Evolutionary conservation across 2,329 filamentous ascomycete genomes (phyloP).

Genomic region (Verticillium dahliae): DNA sequence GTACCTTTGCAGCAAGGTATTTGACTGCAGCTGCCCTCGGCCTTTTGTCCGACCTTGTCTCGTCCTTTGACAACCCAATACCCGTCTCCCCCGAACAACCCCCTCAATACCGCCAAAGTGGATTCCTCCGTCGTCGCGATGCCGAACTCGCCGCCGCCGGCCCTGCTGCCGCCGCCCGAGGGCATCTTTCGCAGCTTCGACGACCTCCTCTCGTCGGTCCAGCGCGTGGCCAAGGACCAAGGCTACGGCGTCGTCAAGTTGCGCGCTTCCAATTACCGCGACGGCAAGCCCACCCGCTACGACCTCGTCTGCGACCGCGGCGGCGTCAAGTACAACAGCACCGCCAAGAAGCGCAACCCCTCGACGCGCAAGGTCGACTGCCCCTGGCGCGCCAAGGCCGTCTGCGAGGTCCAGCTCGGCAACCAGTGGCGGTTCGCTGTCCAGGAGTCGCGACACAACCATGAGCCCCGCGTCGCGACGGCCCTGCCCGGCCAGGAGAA

Average conservation of each 20-base stretch:
- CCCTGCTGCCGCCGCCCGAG: conserved; percentile 49
- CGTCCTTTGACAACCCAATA: not conserved
- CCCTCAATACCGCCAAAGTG: conserved; percentile 15
- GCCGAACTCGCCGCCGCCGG: conserved; percentile 39
- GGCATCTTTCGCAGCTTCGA: conserved; percentile 55
- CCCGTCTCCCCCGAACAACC: conserved; percentile 14
- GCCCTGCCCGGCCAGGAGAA: conserved; percentile 50
- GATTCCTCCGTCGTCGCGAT: conserved; percentile 27
- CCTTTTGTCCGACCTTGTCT: not conserved
- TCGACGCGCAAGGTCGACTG: conserved; percentile 60
- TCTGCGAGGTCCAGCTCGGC: conserved; percentile 55
- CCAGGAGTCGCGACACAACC: conserved; percentile 54
- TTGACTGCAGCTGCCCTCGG: not conserved
- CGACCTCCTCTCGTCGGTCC: conserved; percentile 50
- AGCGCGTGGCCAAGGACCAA: conserved; percentile 54
- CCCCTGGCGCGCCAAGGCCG: conserved; percentile 56
- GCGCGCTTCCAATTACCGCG: conserved; percentile 56
- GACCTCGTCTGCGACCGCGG: conserved; percentile 58
- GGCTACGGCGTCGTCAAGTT: conserved; percentile 58
- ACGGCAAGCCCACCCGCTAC: conserved; percentile 56
- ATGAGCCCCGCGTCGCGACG: conserved; percentile 50
- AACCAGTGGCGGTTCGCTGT: conserved; percentile 60
- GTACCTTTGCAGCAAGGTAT: not conserved
- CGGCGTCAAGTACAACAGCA: conserved; percentile 59
- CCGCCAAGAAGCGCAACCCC: conserved; percentile 57